Conservation (phyloP, 805 yeast genomes). For the Wickerhamiella sorbophila region DNA sequence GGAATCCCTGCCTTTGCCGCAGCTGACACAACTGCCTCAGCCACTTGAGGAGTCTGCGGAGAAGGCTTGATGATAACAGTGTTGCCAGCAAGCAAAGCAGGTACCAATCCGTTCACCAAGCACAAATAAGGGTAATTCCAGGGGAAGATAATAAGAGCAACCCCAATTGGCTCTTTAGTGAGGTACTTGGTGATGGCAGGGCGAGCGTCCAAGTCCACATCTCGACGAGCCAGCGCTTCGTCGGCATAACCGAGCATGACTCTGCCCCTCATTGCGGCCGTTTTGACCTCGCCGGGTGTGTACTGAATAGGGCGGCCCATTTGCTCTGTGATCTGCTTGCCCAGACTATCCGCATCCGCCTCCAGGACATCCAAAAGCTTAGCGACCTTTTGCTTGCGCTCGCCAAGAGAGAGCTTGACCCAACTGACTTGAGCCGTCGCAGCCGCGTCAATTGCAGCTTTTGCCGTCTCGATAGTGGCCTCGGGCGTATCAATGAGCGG, state of each 20-base stretch:
- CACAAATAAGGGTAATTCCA: conserved; percentile 88
- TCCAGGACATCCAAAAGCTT: conserved; percentile 18
- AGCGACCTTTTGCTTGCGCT: conserved; percentile 18
- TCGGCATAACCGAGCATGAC: conserved; percentile 22
- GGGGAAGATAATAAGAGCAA: conserved; percentile 79
- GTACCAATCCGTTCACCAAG: conserved; percentile 80
- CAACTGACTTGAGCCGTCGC: conserved; percentile 18
- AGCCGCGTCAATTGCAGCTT: conserved; percentile 14
- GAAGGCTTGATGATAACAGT: conserved; percentile 76
- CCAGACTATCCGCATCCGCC: conserved; percentile 17
- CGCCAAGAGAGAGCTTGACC: conserved; percentile 14
- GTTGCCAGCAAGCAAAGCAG: conserved; percentile 77
- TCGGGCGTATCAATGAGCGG: conserved; percentile 20
- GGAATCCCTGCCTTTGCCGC: conserved; percentile 69
- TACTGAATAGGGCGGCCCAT: conserved; percentile 26
- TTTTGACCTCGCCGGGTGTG: conserved; percentile 22
- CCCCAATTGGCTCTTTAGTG: conserved; percentile 72
- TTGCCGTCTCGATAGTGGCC: conserved; percentile 15
- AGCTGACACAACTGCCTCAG: conserved; percentile 50
- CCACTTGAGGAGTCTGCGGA: conserved; percentile 76
- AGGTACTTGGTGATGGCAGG: conserved; percentile 22
- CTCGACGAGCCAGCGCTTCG: conserved; percentile 21
- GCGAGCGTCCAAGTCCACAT: conserved; percentile 17
- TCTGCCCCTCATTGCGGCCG: conserved; percentile 22
- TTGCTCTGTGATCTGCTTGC: conserved; percentile 22